Evolutionary conservation across 2,329 filamentous ascomycete genomes (phyloP).

Genomic region (Xylariaceae sp.): DNA sequence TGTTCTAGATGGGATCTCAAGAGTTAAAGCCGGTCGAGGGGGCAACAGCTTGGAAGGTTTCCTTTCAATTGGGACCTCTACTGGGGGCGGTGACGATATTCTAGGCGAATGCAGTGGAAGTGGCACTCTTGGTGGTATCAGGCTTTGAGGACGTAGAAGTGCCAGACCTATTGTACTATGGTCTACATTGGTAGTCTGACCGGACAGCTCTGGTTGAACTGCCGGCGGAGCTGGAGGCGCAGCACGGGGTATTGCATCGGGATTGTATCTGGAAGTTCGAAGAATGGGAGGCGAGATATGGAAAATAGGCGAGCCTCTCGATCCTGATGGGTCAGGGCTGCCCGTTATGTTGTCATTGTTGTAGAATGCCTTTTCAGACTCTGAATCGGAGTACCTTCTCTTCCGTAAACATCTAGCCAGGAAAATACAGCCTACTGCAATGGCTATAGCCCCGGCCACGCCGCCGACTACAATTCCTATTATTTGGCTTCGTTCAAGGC

Average conservation of each 20-base stretch:
- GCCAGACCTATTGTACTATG: conserved; percentile 52
- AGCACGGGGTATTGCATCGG: conserved; percentile 32
- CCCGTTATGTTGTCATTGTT: conserved; percentile 46
- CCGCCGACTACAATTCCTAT: conserved; percentile 66
- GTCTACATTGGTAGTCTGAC: conserved; percentile 27
- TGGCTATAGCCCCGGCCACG: conserved; percentile 52
- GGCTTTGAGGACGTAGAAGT: conserved; percentile 46
- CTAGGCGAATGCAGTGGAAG: conserved; percentile 9
- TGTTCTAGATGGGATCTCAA: conserved; percentile 42
- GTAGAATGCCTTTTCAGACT: conserved; percentile 46
- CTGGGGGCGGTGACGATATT: conserved; percentile 28
- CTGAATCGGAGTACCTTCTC: conserved; percentile 43
- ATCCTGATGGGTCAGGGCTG: conserved; percentile 37
- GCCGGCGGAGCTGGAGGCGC: conserved; percentile 25
- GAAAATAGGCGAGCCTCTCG: conserved; percentile 38
- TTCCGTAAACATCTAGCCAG: conserved; percentile 51
- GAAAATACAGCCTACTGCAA: conserved; percentile 56
- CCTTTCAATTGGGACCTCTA: conserved; percentile 35
- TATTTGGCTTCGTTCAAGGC: conserved; percentile 53
- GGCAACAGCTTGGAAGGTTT: conserved; percentile 53
- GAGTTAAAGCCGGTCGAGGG: conserved; percentile 50
- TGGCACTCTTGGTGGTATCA: conserved; percentile 17
- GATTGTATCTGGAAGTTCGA: conserved; percentile 35
- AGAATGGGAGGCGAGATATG: conserved; percentile 51
- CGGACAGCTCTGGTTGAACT: conserved; percentile 27